Conservation (phyloP, 768 basidiomycete species). For the Boletus pseudopeckii region DNA sequence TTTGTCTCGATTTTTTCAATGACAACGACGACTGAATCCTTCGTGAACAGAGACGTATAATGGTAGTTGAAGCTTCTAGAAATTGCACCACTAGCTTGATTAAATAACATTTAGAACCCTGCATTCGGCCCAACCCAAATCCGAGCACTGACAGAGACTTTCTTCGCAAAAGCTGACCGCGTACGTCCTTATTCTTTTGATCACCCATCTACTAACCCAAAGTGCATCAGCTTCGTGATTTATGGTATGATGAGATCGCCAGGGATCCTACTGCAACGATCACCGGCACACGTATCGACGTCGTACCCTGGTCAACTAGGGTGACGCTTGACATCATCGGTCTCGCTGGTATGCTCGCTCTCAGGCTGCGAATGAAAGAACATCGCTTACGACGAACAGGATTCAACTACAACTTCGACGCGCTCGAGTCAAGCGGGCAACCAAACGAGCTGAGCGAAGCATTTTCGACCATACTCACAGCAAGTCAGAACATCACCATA, state of each 20-base stretch:
- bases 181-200: neutral
- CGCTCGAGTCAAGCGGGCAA: constrained; percentile 25
- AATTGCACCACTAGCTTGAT: neutral
- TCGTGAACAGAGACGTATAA: constrained; percentile 21
- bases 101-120: constrained; percentile 44
- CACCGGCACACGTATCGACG: constrained; percentile 26
- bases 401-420: constrained; percentile 37
- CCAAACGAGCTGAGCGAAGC: constrained; percentile 33
- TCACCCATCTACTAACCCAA: neutral
- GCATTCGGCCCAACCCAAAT: constrained; percentile 63
- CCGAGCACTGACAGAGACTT: constrained; percentile 53
- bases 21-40: neutral
- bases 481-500: constrained; percentile 9
- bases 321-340: constrained; percentile 43
- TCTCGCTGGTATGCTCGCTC: constrained; percentile 30
- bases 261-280: constrained; percentile 19
- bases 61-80: constrained; percentile 19
- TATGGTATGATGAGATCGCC: constrained; percentile 38
- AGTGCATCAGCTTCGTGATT: constrained; percentile 41
- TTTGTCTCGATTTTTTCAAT: neutral
- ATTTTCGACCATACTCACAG: constrained; percentile 30
- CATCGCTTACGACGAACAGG: constrained; percentile 22
- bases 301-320: constrained; percentile 32
- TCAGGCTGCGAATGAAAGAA: neutral
- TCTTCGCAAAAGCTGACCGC: constrained; percentile 46